Conservation (phyloP, 352 stramenopile species). For the Globisporangium canariense region DNA sequence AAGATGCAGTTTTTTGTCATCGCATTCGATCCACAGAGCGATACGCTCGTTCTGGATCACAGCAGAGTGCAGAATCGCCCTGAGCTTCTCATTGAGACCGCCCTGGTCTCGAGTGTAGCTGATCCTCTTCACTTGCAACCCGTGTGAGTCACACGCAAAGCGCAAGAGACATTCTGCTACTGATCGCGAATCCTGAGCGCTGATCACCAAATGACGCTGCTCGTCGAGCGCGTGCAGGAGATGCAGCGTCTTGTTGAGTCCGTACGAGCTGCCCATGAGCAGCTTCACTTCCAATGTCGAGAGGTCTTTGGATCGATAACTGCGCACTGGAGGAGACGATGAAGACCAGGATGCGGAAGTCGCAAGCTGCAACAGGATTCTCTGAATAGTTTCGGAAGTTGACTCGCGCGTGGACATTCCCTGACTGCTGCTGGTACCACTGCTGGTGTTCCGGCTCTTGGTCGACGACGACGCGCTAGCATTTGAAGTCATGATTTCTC, state of each 20-base stretch:
- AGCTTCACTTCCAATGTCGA: slow-evolving; percentile 16
- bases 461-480: slow-evolving; percentile 16
- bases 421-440: not conserved
- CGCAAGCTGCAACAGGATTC: slow-evolving; percentile 14
- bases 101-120: not conserved
- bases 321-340: not conserved
- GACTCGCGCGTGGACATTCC: not conserved
- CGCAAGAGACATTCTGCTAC: slow-evolving; percentile 26
- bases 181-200: slow-evolving; percentile 7
- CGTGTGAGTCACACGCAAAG: slow-evolving; percentile 38
- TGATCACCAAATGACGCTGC: slow-evolving; percentile 30
- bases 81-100: slow-evolving; percentile 7
- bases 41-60: slow-evolving; percentile 35
- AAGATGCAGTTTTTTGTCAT: not conserved
- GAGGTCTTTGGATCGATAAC: slow-evolving; percentile 6
- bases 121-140: slow-evolving; percentile 29
- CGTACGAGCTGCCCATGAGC: slow-evolving; percentile 28
- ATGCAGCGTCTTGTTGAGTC: slow-evolving; percentile 35
- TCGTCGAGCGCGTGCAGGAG: slow-evolving; percentile 32
- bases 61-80: slow-evolving; percentile 19
- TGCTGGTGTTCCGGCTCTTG: not conserved
- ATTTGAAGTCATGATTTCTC: slow-evolving; percentile 24
- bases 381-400: slow-evolving; percentile 5
- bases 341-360: slow-evolving; percentile 6
- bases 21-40: slow-evolving; percentile 29